Evolutionary conservation across 768 basidiomycete genomes (phyloP).

Genomic region (Rhodotorula graminis): DNA sequence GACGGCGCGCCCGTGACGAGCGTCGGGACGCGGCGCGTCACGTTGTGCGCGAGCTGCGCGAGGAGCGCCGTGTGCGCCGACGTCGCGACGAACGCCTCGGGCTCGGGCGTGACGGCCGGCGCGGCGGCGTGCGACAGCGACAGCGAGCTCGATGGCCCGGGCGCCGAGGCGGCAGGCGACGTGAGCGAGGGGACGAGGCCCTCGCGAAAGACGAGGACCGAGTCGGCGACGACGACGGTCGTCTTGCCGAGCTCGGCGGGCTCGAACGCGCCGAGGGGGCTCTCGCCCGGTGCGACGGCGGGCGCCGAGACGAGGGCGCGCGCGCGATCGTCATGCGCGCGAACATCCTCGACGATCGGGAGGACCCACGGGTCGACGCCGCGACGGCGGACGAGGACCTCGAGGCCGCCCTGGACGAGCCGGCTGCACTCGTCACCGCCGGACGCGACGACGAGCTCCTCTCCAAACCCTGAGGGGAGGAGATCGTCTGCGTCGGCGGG

Average conservation of each 20-base stretch:
- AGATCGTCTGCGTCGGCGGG: conserved; percentile 62
- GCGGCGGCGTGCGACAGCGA: conserved; percentile 25
- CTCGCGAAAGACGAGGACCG: conserved; percentile 61
- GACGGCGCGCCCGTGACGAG: conserved; percentile 81
- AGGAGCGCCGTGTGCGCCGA: conserved; percentile 59
- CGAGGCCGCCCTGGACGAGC: conserved; percentile 51
- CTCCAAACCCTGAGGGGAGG: conserved; percentile 53
- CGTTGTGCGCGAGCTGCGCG: conserved; percentile 59
- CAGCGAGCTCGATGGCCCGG: conserved; percentile 46
- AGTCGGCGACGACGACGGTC: conserved; percentile 61
- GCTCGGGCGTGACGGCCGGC: conserved; percentile 9
- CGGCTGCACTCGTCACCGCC: background rate
- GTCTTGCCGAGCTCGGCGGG: conserved; percentile 52
- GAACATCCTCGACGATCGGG: conserved; percentile 62
- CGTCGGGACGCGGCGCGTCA: conserved; percentile 67
- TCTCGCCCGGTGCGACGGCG: background rate
- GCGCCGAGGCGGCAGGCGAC: conserved; percentile 46
- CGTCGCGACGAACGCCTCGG: conserved; percentile 55
- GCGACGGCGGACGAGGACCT: conserved; percentile 55
- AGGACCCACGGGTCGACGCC: conserved; percentile 75
- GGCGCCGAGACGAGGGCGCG: too few relatives aligned
- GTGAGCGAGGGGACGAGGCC: conserved; percentile 41
- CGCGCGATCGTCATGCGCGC: conserved; percentile 56
- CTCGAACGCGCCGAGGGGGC: conserved; percentile 45
- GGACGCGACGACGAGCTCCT: conserved; percentile 3